Conservation (phyloP, 257 asterid species). For the Euphrasia confusa region DNA sequence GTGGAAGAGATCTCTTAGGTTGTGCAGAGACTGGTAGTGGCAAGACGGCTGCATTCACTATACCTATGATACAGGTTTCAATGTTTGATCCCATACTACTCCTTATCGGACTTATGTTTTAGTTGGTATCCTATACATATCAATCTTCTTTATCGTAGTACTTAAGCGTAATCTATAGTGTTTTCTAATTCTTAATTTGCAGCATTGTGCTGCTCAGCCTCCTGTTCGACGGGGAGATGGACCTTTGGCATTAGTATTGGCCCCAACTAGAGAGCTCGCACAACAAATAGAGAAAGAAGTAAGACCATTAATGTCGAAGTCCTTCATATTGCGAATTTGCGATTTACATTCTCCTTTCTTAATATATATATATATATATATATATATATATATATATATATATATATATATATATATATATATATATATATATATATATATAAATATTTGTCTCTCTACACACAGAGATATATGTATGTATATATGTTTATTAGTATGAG, state of each 20-base stretch:
- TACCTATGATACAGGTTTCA: constrained; percentile 86
- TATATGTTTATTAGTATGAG: not conserved
- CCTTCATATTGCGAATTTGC: constrained; percentile 11
- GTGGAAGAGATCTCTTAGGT: constrained; percentile 85
- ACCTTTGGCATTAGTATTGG: constrained; percentile 81
- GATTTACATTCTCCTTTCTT: constrained; percentile 2
- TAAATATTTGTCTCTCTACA: too few species aligned
- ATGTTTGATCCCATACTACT: constrained; percentile 16
- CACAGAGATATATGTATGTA: not conserved
- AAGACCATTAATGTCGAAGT: constrained; percentile 21
- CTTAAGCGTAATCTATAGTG: constrained; percentile 13
- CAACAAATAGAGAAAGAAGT: constrained; percentile 93
- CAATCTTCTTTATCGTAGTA: constrained; percentile 10
- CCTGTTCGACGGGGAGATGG: constrained; percentile 86
- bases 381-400: too few species aligned
- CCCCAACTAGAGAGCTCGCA: constrained; percentile 94
- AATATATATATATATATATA: too few species aligned
- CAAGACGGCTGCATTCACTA: constrained; percentile 78
- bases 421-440: too few species aligned
- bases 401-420: too few species aligned
- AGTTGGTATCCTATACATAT: not conserved
- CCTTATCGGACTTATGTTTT: constrained; percentile 1
- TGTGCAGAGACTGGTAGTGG: constrained; percentile 97
- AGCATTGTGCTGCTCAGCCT: constrained; percentile 81
- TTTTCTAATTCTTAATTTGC: constrained; percentile 26